These are phyloP conservation scores for Coemansia sp. DNA, from an alignment of 192 early-diverging fungal genomes.

Conservation along the genomic window DNA sequence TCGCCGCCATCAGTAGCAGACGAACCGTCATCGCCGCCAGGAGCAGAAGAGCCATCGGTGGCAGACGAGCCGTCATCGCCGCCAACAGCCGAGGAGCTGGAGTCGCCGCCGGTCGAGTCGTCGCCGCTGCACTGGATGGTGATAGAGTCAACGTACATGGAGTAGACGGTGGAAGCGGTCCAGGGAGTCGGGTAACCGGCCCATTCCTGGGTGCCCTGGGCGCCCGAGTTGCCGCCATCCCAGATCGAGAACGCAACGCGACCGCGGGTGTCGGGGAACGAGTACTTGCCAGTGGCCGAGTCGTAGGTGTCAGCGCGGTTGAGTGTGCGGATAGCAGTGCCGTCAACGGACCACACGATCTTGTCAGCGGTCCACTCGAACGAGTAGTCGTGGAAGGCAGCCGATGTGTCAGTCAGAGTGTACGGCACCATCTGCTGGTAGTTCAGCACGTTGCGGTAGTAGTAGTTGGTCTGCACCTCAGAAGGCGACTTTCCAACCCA, in stretches of 20 bases:
- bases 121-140: slow-evolving; percentile 53
- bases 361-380: slow-evolving; percentile 60
- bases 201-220: slow-evolving; percentile 59
- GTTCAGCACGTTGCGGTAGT: slow-evolving; percentile 57
- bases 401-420: slow-evolving; percentile 48
- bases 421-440: slow-evolving; percentile 54
- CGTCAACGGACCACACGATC: slow-evolving; percentile 64
- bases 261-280: slow-evolving; percentile 56
- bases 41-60: not conserved
- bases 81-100: not conserved
- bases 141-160: slow-evolving; percentile 60
- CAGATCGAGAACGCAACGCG: slow-evolving; percentile 66
- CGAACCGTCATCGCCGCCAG: not conserved
- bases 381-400: slow-evolving; percentile 60
- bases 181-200: slow-evolving; percentile 62
- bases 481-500: slow-evolving; percentile 60
- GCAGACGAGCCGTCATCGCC: not conserved
- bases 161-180: slow-evolving; percentile 45
- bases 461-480: slow-evolving; percentile 68
- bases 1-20: slow-evolving; percentile 4
- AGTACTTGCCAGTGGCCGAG: slow-evolving; percentile 32
- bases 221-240: slow-evolving; percentile 62
- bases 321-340: slow-evolving; percentile 54
- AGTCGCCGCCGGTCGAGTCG: slow-evolving; percentile 12
- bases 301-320: slow-evolving; percentile 53